Evolutionary conservation across 805 yeast genomes (phyloP).

Genomic region (Wickerhamomyces strasburgensis): DNA sequence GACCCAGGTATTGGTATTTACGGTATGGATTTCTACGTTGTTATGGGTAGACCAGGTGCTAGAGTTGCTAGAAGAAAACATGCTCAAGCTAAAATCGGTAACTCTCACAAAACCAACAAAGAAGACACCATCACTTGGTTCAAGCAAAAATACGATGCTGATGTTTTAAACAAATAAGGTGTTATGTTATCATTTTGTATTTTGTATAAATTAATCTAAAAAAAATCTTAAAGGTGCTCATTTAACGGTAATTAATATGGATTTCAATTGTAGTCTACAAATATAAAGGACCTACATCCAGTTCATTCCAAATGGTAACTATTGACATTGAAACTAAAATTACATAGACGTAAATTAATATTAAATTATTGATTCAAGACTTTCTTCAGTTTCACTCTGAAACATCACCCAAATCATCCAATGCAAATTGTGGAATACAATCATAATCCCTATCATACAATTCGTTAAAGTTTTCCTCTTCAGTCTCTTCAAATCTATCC

Average conservation of each 20-base stretch:
- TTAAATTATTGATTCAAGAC: no score
- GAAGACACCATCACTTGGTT: slow-evolving; percentile 97
- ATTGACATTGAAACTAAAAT: no score
- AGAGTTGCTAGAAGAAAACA: slow-evolving; percentile 99
- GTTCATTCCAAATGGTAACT: no score
- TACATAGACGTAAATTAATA: no score
- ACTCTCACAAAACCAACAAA: slow-evolving; percentile 85
- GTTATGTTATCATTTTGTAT: slow-evolving; percentile 14
- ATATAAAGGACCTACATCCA: no score
- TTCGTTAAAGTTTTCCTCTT: slow-evolving; percentile 29
- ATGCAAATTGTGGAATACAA: slow-evolving; percentile 22
- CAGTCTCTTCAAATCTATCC: slow-evolving; percentile 31
- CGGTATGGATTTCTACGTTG: slow-evolving; percentile 99
- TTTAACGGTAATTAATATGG: background rate
- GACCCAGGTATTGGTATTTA: slow-evolving; percentile 99
- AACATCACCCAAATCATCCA: slow-evolving; percentile 23
- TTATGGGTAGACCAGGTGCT: slow-evolving; percentile 98
- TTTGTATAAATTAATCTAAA: slow-evolving; percentile 13
- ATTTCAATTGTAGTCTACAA: no score
- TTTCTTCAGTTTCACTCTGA: slow-evolving; percentile 18
- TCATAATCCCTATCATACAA: slow-evolving; percentile 19
- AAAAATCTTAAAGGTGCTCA: background rate
- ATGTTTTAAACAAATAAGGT: slow-evolving; percentile 77
- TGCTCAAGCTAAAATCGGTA: slow-evolving; percentile 82
- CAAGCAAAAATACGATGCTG: slow-evolving; percentile 99